phyloP scores from a whole-genome alignment of 129 eudicot genomes.

The Artemisia annua region DNA sequence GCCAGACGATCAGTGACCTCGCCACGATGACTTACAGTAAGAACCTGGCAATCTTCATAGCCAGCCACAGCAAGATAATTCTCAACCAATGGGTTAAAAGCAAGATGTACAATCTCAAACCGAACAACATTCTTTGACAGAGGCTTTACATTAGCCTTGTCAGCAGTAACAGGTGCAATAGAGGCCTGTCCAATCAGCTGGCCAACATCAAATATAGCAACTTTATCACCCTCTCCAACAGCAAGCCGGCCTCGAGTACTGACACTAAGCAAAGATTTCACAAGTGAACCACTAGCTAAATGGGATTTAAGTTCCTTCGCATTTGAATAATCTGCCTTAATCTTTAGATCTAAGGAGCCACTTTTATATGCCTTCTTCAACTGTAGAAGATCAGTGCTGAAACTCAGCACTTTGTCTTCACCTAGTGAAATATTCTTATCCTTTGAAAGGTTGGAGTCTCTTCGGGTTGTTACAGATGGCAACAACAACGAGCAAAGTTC shows the following conservation, averaged over 20 bases:
- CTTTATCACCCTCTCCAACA: conserved; percentile 99
- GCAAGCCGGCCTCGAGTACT: conserved; percentile 92
- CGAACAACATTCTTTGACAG: conserved; percentile 93
- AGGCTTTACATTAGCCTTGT: conserved; percentile 98
- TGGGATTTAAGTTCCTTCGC: conserved; percentile 89
- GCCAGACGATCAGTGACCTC: conserved; percentile 98
- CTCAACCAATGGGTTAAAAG: conserved; percentile 81
- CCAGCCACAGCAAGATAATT: conserved; percentile 96
- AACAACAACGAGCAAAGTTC: conserved; percentile 64
- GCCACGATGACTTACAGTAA: conserved; percentile 90
- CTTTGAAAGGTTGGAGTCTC: conserved; percentile 61
- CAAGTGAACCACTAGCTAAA: conserved; percentile 88
- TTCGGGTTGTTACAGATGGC: conserved; percentile 65
- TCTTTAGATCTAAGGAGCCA: conserved; percentile 88
- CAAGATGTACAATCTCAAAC: conserved; percentile 91
- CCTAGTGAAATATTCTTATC: conserved; percentile 62
- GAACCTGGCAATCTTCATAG: conserved; percentile 98
- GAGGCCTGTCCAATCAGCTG: conserved; percentile 97
- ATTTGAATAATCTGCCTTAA: conserved; percentile 92
- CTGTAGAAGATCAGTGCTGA: conserved; percentile 71
- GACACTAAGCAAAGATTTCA: conserved; percentile 90
- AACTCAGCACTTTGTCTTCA: conserved; percentile 66
- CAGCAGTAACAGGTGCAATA: conserved; percentile 92
- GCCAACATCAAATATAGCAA: conserved; percentile 96
- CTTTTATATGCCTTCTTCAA: conserved; percentile 96